Evolutionary conservation across 169 alveolate species (phyloP), one percentile per base, ranked within the genome.

Genomic region (Plasmodium malariae): DNA sequence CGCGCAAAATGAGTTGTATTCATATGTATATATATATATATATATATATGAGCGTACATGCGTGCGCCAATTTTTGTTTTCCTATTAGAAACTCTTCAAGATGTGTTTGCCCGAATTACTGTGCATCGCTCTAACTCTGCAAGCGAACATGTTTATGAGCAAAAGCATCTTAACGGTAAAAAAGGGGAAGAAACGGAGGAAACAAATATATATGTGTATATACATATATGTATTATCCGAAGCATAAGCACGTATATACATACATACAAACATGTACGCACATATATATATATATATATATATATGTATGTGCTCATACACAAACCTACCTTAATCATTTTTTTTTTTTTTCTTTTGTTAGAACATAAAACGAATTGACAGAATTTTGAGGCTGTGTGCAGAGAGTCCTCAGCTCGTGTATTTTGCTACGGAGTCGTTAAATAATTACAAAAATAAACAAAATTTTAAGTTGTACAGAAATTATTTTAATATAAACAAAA

Each of bases 301-400:
- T 26, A 48, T 69, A 4, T 21, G 28, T 21, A 14, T 55, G 30
- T 19, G 36, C 19, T 9, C 28, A 19, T 72, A 14, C 19, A 14
- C 30, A 49, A 14, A 19, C 9, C 17, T 54, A 4, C 28, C 12
- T 6, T 9, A 4, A 37, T 59, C 1, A n/a, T 40, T 40, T 24
- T 45, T 43, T 32, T 37, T 7, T 40, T 45, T 7, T 43, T 7
- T 17, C n/a, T 54, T 30, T 24, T 19, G 1, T 49, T 62, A 83
- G 91, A 83, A 83, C 45, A 68, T 83, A 48, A 83, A 83, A 83
- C 78, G 91, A 54, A 83, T 83, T 17, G 91, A 83, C 34, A n/a
- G 83, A 32, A 83, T 83, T 19, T 48, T 83, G 51, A 83, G 34
- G 17, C 32, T 83, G 19, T 83, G 91, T 34, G 36, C 85, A 1